A percentile compares a stretch with the other conserved stretches of the same genome.
Conservation (phyloP, 2,329 filamentous ascomycete genomes). For the Rhexocercosporidium sp. region DNA sequence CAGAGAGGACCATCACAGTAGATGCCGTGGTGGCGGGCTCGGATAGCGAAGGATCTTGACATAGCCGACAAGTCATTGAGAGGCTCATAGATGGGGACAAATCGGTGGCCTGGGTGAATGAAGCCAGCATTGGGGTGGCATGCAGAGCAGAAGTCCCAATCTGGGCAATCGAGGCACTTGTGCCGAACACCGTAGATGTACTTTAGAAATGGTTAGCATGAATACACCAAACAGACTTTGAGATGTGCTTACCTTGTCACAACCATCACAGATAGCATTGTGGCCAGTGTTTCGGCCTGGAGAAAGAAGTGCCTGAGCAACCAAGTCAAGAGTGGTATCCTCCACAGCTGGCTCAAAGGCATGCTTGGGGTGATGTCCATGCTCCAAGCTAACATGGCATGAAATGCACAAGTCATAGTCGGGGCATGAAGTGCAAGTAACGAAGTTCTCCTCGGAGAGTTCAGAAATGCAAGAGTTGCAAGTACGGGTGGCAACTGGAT, state of each 20-base stretch:
- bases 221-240: background rate
- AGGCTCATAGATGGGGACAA: slow-evolving; percentile 84
- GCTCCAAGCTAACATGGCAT: slow-evolving; percentile 77
- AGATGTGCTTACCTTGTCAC: slow-evolving; percentile 62
- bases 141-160: slow-evolving; percentile 91
- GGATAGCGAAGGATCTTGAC: slow-evolving; percentile 48
- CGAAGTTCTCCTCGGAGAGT: slow-evolving; percentile 77
- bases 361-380: slow-evolving; percentile 92
- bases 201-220: slow-evolving; percentile 41
- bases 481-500: slow-evolving; percentile 46
- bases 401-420: slow-evolving; percentile 91
- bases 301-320: slow-evolving; percentile 71
- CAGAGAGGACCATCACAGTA: slow-evolving; percentile 96
- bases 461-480: slow-evolving; percentile 69
- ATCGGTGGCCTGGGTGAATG: slow-evolving; percentile 83
- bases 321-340: slow-evolving; percentile 63
- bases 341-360: slow-evolving; percentile 72
- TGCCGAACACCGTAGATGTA: slow-evolving; percentile 87
- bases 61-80: slow-evolving; percentile 51
- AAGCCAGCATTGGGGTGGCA: slow-evolving; percentile 72
- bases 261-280: slow-evolving; percentile 92
- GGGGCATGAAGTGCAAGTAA: slow-evolving; percentile 83
- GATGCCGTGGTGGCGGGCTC: slow-evolving; percentile 77
- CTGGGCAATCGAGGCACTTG: slow-evolving; percentile 96
- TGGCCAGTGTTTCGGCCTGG: slow-evolving; percentile 84